Evolutionary conservation across 768 basidiomycete genomes (phyloP).

Genomic region (Hygrocybe punicea): DNA sequence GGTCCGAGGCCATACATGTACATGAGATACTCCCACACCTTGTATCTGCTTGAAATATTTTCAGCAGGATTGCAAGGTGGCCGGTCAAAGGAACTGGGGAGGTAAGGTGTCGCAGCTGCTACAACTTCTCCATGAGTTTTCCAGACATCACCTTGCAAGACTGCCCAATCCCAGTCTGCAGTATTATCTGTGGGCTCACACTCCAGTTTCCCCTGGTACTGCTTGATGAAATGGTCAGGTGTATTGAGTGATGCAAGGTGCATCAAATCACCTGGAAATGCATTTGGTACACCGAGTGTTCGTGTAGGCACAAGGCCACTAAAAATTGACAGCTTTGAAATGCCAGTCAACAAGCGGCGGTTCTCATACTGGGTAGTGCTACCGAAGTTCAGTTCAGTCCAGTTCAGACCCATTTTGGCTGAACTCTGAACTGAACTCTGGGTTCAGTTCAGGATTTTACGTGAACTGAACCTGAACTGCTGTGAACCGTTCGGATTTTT

Average conservation of each 20-base stretch:
- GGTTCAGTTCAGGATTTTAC: too few relatives aligned
- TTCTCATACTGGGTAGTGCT: constrained; percentile 23
- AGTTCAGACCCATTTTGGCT: too few relatives aligned
- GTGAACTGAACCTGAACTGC: too few relatives aligned
- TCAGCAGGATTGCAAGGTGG: constrained; percentile 27
- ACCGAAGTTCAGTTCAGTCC: too few relatives aligned
- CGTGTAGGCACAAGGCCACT: constrained; percentile 18
- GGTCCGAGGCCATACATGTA: constrained; percentile 31
- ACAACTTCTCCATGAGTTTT: constrained; percentile 16
- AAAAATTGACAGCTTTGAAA: constrained; percentile 34
- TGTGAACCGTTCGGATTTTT: too few relatives aligned
- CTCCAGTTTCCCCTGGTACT: constrained; percentile 23
- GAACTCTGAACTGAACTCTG: too few relatives aligned
- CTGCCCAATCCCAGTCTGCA: constrained; percentile 31
- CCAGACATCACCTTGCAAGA: constrained; percentile 18
- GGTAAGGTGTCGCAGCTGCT: background rate
- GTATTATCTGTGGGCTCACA: constrained; percentile 21
- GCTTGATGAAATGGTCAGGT: constrained; percentile 16
- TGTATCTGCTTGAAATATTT: constrained; percentile 21
- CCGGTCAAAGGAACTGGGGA: constrained; percentile 16
- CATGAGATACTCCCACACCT: constrained; percentile 33
- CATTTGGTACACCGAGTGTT: constrained; percentile 22
- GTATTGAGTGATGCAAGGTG: constrained; percentile 30
- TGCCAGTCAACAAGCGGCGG: constrained; percentile 26
- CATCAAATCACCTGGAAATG: constrained; percentile 32